Conservation (phyloP, 2,329 filamentous ascomycete species). For the Penicillium digitatum region DNA sequence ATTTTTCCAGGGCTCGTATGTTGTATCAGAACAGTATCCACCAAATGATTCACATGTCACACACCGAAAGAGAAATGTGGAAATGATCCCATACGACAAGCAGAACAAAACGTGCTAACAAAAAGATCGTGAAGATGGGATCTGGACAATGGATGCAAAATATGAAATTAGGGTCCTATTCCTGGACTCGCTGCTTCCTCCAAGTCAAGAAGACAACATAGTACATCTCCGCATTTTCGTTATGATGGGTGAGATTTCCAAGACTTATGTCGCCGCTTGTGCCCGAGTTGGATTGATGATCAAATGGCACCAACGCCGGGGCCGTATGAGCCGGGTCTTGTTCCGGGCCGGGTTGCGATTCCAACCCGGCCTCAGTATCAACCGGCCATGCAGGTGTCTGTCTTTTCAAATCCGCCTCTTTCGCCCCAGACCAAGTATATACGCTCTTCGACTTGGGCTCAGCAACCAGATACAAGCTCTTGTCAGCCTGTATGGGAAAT, state of each 20-base stretch:
- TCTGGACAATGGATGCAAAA: neutral
- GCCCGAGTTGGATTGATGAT: neutral
- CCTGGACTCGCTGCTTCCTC: neutral
- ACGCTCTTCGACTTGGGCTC: neutral
- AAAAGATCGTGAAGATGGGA: neutral
- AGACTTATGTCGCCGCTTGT: too few species aligned
- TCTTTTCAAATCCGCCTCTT: neutral
- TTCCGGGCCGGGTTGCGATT: neutral
- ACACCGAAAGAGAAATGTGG: neutral
- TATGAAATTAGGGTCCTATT: neutral
- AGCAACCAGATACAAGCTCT: neutral
- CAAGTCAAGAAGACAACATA: conserved; percentile 3
- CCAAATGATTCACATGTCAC: neutral
- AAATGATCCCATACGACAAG: neutral
- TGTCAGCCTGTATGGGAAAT: neutral
- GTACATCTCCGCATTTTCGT: neutral
- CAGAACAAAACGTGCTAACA: neutral
- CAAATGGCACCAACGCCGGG: neutral
- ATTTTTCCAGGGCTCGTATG: neutral
- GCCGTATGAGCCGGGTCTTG: neutral
- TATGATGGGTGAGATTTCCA: neutral
- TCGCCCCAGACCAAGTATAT: conserved; percentile 1
- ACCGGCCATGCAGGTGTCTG: neutral
- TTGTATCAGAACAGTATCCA: neutral
- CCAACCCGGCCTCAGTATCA: neutral